A percentile compares a stretch with the other conserved stretches of the same genome.
Conservation (phyloP, 306 rosid species). For the Datisca glomerata region DNA sequence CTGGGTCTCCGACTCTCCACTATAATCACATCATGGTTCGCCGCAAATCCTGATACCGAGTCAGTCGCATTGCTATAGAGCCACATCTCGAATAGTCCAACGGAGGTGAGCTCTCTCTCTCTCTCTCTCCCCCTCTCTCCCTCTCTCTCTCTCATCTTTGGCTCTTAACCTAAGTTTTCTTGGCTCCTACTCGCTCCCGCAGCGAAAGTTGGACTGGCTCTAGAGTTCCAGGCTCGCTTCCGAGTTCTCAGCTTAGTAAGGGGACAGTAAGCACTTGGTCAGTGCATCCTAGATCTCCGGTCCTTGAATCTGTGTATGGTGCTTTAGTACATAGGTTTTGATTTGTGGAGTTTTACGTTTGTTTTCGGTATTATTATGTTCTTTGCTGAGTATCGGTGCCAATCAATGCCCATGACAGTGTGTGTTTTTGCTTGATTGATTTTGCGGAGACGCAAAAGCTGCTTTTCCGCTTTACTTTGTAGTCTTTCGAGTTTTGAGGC, state of each 20-base stretch:
- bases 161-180: no score
- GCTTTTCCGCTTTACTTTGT: no score
- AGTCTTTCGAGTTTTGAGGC: no score
- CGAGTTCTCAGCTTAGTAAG: background rate
- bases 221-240: background rate
- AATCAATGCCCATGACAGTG: no score
- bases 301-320: conserved; percentile 1
- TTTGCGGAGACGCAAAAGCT: no score
- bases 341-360: no score
- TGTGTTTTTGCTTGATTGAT: no score
- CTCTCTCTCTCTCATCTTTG: background rate
- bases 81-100: background rate
- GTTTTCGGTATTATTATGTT: no score
- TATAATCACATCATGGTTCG: background rate
- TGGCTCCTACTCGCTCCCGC: no score
- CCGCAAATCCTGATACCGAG: background rate
- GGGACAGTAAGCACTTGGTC: background rate
- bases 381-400: no score
- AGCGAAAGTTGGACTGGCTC: no score
- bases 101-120: background rate
- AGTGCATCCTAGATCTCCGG: background rate
- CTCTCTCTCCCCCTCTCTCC: background rate
- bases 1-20: background rate
- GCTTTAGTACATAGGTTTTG: background rate
- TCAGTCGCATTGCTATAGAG: background rate